Percentiles rank a stretch among this genome's conserved stretches.
Evolutionary conservation across 345 rosid species (phyloP).

Genomic region (Populus deltoides): DNA sequence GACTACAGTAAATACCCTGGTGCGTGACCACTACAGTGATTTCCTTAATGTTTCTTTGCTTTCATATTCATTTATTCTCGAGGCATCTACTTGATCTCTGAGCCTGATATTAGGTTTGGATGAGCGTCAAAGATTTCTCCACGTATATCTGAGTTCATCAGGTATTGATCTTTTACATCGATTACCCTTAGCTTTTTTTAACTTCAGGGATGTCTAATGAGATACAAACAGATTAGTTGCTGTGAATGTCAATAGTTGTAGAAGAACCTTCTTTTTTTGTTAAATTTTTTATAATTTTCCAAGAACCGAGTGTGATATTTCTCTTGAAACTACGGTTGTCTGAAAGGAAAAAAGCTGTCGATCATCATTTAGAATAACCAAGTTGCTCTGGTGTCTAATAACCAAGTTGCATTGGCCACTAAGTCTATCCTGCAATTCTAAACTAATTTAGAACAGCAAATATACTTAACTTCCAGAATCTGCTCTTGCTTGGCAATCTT

Average conservation of each 20-base stretch:
- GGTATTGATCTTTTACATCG: conserved; percentile 34
- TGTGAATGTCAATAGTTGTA: neutral
- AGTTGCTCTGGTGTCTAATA: neutral
- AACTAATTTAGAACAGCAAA: neutral
- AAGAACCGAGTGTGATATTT: neutral
- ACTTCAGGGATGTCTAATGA: neutral
- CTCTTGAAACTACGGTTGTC: neutral
- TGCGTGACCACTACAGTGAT: neutral
- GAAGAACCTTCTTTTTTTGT: neutral
- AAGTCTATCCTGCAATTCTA: neutral
- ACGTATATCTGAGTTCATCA: conserved; percentile 53
- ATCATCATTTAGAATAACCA: neutral
- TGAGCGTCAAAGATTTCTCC: conserved; percentile 65
- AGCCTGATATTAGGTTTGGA: conserved; percentile 47
- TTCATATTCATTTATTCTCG: neutral
- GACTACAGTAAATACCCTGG: conserved; percentile 33
- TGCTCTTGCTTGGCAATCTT: neutral
- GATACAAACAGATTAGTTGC: neutral
- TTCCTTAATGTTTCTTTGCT: neutral
- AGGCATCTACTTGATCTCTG: conserved; percentile 3
- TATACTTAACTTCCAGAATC: neutral
- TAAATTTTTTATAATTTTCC: neutral
- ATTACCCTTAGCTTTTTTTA: neutral
- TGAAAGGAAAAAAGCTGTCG: neutral
- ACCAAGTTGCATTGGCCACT: too few species aligned